Conservation (phyloP, 1,139 yeast species). For the Geotrichum candidum region DNA sequence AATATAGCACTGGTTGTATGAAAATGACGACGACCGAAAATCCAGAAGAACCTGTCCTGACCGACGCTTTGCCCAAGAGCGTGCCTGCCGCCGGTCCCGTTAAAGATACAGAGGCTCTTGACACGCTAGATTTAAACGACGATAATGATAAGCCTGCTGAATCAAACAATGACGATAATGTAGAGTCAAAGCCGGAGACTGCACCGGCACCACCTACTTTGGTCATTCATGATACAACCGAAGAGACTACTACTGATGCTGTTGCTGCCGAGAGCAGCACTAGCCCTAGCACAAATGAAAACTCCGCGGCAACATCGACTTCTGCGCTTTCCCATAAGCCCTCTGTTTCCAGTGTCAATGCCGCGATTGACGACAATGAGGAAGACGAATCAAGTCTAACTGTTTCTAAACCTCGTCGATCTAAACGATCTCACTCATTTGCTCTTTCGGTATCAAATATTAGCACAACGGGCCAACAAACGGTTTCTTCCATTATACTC, state of each 20-base stretch:
- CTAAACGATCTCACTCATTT: slow-evolving; percentile 28
- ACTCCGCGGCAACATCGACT: neutral
- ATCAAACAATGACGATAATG: neutral
- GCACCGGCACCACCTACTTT: neutral
- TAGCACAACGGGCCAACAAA: slow-evolving; percentile 27
- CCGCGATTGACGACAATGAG: neutral
- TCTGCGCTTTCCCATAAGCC: neutral
- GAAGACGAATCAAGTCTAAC: slow-evolving; percentile 6
- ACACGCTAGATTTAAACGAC: neutral
- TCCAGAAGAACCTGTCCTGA: neutral
- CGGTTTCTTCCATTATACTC: slow-evolving; percentile 39
- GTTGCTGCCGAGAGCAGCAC: neutral
- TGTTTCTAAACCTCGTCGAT: slow-evolving; percentile 11
- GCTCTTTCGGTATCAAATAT: slow-evolving; percentile 30
- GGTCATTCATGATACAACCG: neutral
- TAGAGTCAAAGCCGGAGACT: neutral
- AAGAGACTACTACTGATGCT: neutral
- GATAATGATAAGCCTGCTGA: neutral
- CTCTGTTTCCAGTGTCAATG: neutral
- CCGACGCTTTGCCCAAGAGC: neutral
- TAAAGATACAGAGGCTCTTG: neutral
- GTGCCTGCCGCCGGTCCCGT: neutral
- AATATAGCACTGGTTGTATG: neutral
- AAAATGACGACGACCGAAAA: neutral
- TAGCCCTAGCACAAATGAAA: neutral